Evolutionary conservation across 805 yeast species (phyloP), one percentile per base, ranked within the genome.

Genomic region (Saccharomycopsis capsularis): DNA sequence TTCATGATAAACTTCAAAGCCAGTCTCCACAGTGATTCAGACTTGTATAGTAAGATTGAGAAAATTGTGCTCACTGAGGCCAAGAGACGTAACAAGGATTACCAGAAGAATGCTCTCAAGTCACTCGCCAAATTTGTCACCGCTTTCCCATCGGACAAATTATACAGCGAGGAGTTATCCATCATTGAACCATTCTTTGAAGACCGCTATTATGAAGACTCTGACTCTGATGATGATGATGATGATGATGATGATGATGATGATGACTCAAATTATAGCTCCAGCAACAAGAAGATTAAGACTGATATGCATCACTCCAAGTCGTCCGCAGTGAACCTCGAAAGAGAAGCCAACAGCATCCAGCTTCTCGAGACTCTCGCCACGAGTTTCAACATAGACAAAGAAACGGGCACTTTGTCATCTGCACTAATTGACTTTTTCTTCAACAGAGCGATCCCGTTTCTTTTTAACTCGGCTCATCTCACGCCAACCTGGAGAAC

Each of bases 1-100:
- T 69, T 85, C 29, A 70, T 79, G 6, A 64, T 69, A 42, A 57
- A 55, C 0, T 67, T 60, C 40, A 35, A 46, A 29, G 38, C 34
- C 13, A 15, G 15, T 6, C 55, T 81, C 13, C 43, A 47, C 0
- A 48, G 58, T 1, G 59, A 66, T 29, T 50, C 56, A 1, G 69
- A 59, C 0, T 40, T 77, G 4, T 60, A 68, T 29, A 63, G 61
- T 1, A 61, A 56, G 22, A 63, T 84, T 5, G 65, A 65, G 25
- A 68, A 69, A 22, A 67, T 75, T 1, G 74, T 83, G 0, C 48
- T 70, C 2, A 65, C 69, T 1, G 97, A 90, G 60, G 76, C 84
- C 0, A 75, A 75, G 50, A 70, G 95, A 55, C 75, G 77, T 39
- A 87, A 86, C 59, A 74, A 72, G 56, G 73, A 63, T 0, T 89